Percentiles rank a stretch among this genome's conserved stretches.
Conservation (phyloP, 139 green algal species). For the Chlorella vulgaris region DNA sequence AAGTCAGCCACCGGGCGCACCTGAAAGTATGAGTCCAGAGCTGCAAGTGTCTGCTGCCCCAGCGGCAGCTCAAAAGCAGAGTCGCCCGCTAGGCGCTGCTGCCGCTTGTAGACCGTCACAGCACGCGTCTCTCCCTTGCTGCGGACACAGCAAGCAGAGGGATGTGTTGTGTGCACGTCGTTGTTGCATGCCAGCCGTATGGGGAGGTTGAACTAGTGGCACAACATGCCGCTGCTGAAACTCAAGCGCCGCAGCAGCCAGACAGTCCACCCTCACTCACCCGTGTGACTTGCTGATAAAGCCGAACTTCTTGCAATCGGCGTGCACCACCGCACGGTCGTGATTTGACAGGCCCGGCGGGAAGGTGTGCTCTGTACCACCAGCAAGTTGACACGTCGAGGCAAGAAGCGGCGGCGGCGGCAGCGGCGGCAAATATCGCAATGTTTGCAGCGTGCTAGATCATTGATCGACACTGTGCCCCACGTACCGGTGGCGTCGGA, state of each 20-base stretch:
- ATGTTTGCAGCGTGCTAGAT: no score
- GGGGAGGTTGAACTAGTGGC: background rate
- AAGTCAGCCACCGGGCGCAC: no score
- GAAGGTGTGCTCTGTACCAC: conserved; percentile 71
- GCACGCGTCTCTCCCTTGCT: conserved; percentile 46
- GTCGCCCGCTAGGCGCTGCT: conserved; percentile 2
- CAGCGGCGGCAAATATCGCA: no score
- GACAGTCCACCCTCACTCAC: conserved; percentile 24
- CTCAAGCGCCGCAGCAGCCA: no score
- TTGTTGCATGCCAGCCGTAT: no score
- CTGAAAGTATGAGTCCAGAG: conserved; percentile 47
- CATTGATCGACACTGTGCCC: background rate
- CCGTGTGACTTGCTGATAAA: conserved; percentile 62
- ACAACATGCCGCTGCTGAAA: no score
- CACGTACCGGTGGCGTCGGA: conserved; percentile 39
- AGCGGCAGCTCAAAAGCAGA: conserved; percentile 43
- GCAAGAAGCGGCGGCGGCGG: background rate
- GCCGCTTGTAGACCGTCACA: conserved; percentile 46
- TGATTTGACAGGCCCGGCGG: conserved; percentile 71
- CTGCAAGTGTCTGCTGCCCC: conserved; percentile 9
- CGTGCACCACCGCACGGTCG: conserved; percentile 76
- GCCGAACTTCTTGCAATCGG: conserved; percentile 69
- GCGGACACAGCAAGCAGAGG: background rate
- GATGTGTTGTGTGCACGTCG: no score
- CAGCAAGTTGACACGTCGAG: no score